Evolutionary conservation across 225 moss, liverwort and hornwort species (phyloP).

Genomic region (Ulota crispa): DNA sequence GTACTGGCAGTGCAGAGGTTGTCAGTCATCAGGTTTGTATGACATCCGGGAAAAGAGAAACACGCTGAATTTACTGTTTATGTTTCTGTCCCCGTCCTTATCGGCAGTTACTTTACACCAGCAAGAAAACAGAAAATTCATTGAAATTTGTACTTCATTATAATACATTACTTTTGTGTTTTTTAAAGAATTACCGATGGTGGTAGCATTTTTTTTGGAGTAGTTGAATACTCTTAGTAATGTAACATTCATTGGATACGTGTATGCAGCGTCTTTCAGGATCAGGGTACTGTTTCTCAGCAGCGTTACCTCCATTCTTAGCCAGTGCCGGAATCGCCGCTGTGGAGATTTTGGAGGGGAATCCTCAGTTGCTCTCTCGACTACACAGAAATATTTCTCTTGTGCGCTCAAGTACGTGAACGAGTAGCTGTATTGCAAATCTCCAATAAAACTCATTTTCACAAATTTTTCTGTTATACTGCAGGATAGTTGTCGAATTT

Average conservation of each 20-base stretch:
- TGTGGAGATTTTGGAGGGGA: slow-evolving; percentile 79
- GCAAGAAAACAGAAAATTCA: neutral
- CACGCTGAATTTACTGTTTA: neutral
- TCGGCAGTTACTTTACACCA: neutral
- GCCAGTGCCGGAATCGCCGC: slow-evolving; percentile 85
- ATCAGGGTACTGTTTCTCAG: slow-evolving; percentile 93
- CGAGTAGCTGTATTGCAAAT: neutral
- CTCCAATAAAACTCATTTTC: neutral
- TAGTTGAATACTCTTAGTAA: neutral
- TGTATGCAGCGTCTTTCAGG: slow-evolving; percentile 84
- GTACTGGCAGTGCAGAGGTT: slow-evolving; percentile 85
- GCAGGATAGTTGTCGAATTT: neutral
- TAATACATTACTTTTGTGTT: neutral
- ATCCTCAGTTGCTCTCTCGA: slow-evolving; percentile 65
- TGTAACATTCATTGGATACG: neutral
- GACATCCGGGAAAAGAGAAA: neutral
- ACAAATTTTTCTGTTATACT: neutral
- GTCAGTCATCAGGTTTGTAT: slow-evolving; percentile 94
- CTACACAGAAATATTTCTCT: slow-evolving; percentile 63
- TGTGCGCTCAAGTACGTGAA: slow-evolving; percentile 67
- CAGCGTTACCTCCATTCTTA: slow-evolving; percentile 87
- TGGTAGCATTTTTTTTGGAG: neutral
- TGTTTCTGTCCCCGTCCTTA: neutral
- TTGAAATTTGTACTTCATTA: neutral
- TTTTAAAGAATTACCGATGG: neutral